Evolutionary conservation across 2,329 filamentous ascomycete species (phyloP).

Genomic region (Fusarium vanettenii): DNA sequence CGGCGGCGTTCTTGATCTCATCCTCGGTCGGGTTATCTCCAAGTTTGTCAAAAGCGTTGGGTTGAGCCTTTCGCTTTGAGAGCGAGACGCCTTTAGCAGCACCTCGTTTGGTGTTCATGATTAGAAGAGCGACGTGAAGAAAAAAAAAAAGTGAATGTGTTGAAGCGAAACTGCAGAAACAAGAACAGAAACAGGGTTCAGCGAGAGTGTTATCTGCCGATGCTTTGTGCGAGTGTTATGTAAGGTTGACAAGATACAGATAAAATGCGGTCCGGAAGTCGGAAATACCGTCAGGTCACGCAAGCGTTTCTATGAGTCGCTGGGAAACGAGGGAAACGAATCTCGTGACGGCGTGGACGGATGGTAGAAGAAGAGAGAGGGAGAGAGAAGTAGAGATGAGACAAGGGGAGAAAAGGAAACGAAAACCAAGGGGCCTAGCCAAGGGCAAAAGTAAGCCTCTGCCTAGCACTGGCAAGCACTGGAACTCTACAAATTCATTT

Average conservation of each 20-base stretch:
- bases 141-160: background rate
- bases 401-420: background rate
- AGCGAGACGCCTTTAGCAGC: conserved; percentile 47
- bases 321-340: background rate
- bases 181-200: background rate
- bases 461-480: background rate
- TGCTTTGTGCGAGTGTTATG: conserved; percentile 19
- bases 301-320: background rate
- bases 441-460: conserved; percentile 1
- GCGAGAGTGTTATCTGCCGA: conserved; percentile 2
- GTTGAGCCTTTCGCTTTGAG: conserved; percentile 48
- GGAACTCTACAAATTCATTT: conserved; percentile 1
- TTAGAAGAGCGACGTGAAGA: background rate
- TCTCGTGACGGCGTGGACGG: background rate
- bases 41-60: conserved; percentile 51
- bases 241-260: conserved; percentile 1
- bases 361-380: background rate
- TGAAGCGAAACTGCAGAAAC: background rate
- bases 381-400: background rate
- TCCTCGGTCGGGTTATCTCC: conserved; percentile 49
- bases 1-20: conserved; percentile 51
- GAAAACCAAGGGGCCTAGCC: background rate
- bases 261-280: background rate
- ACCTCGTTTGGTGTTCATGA: conserved; percentile 48
- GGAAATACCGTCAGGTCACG: conserved; percentile 1